Conservation (phyloP, 352 stramenopile genomes). For the Globisporangium parvum region DNA sequence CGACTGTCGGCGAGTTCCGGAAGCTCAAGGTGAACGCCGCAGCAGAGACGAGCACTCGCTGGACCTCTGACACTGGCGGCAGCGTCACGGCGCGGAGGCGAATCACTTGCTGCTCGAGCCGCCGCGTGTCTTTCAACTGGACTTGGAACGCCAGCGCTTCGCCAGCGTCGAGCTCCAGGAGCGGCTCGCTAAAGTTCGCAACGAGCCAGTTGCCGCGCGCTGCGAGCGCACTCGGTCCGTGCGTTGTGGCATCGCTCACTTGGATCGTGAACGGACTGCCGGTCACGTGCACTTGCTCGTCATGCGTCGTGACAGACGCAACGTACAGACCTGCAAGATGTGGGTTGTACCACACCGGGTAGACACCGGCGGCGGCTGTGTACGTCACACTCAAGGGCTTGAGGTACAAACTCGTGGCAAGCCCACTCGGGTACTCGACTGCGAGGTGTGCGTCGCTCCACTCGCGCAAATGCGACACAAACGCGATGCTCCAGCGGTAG, state of each 20-base stretch:
- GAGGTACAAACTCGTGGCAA: constrained; percentile 31
- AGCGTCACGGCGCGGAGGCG: constrained; percentile 51
- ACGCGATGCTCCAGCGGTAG: constrained; percentile 90
- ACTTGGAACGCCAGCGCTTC: constrained; percentile 78
- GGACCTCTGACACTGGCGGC: constrained; percentile 38
- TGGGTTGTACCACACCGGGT: constrained; percentile 90
- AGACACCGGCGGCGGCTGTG: constrained; percentile 60
- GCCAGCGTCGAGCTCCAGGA: constrained; percentile 49
- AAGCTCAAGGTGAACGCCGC: constrained; percentile 51
- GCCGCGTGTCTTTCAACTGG: constrained; percentile 85
- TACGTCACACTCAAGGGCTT: constrained; percentile 46
- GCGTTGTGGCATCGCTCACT: constrained; percentile 61
- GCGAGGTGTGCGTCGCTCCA: constrained; percentile 66
- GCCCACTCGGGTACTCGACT: constrained; percentile 56
- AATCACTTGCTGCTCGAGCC: constrained; percentile 62
- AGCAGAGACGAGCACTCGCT: constrained; percentile 39
- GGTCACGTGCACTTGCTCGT: constrained; percentile 67
- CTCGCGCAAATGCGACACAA: constrained; percentile 82
- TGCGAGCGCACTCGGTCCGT: constrained; percentile 71
- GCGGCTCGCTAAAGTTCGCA: constrained; percentile 46
- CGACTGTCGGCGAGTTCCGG: constrained; percentile 34
- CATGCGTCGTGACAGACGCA: constrained; percentile 76
- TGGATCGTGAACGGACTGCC: constrained; percentile 86
- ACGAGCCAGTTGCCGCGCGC: constrained; percentile 68
- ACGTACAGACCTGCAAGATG: constrained; percentile 88